Percentiles rank a stretch among this genome's conserved stretches.
These are phyloP conservation scores for Jaltomata sinuosa DNA, from an alignment of 257 asterid genomes.

Conservation along the genomic window DNA sequence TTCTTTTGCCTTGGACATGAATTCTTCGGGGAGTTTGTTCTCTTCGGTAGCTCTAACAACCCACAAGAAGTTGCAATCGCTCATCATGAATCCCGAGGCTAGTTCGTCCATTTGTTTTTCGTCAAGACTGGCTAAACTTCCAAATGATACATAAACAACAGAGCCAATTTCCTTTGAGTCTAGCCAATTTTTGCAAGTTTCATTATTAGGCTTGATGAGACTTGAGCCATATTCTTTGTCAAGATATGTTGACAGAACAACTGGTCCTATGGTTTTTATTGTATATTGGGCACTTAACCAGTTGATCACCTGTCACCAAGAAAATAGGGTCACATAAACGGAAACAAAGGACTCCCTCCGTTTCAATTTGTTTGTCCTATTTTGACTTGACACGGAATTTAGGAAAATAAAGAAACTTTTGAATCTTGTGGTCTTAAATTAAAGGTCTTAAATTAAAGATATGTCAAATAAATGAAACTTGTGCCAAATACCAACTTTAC, in stretches of 20 bases:
- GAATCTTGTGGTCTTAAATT: too few species aligned
- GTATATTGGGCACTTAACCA: neutral
- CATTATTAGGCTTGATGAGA: neutral
- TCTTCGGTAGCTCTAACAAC: neutral
- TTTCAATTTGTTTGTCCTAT: too few species aligned
- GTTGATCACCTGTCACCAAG: neutral
- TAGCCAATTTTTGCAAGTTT: conserved; percentile 9
- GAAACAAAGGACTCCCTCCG: too few species aligned
- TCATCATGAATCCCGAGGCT: conserved; percentile 4
- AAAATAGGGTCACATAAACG: too few species aligned
- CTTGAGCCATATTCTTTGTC: neutral
- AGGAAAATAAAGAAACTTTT: too few species aligned
- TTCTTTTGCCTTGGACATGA: neutral
- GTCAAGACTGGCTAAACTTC: neutral
- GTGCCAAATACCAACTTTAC: too few species aligned
- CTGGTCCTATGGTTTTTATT: neutral
- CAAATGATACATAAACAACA: neutral
- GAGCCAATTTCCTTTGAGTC: conserved; percentile 3
- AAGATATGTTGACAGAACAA: neutral
- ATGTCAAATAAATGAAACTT: too few species aligned
- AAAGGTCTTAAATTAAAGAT: too few species aligned
- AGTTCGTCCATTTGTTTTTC: conserved; percentile 21
- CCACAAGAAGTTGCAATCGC: conserved; percentile 1
- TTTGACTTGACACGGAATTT: too few species aligned
- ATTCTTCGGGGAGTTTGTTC: conserved; percentile 14